Base-by-base conservation (phyloP, 2,329 filamentous ascomycete genomes). In the Aureobasidium sp. region DNA sequence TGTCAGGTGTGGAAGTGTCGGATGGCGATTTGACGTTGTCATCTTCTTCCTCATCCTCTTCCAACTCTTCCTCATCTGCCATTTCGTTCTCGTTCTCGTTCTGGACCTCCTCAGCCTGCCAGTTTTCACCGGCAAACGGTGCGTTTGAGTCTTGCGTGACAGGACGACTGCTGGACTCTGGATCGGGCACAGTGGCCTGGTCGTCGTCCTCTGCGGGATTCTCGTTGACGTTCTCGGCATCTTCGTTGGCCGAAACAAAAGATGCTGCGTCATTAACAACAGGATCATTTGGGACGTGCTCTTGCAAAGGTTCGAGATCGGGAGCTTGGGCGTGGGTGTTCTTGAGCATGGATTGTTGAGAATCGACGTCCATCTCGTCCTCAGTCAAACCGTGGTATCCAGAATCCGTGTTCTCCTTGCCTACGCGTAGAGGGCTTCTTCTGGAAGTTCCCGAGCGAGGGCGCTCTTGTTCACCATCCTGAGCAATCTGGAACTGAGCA, bases 1-100 rank as follows among this genome's bases (percentile, higher is more conserved):
- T 83, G 53, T 89, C 85, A 0, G 89, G 89, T 67, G 88, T 92
- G 0, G 89, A 90, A 0, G 79, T 81, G 52, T 90, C 87, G 2
- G 87, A 89, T 17, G 83, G 82, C 3, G 86, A 88, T 64, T 80
- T 78, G 26, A 61, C 41, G 15, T 65, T 65, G 12, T 64, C 66
- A 51, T 68, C 83, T 43, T 83, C 69, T 26, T 83, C 81, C 51
- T 69, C 69, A 20, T 77, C 74, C 15, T 76, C 71, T 29, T 76
- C 73, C 26, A 75, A 72, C 9, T 71, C 65, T 3, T 70, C 67
- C 26, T 73, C 66, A 44, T 73, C 70, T 24, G 66, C 67, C 34
- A 67, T 67, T n/a, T 70, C 67, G 17, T 66, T 63, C 10, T 70
- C 67, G 17, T 66, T 63, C 10, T 67, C 63, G 13, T 47, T 36